Base-by-base conservation (phyloP, 805 yeast genomes). In the Blastobotrys mokoenaii region DNA sequence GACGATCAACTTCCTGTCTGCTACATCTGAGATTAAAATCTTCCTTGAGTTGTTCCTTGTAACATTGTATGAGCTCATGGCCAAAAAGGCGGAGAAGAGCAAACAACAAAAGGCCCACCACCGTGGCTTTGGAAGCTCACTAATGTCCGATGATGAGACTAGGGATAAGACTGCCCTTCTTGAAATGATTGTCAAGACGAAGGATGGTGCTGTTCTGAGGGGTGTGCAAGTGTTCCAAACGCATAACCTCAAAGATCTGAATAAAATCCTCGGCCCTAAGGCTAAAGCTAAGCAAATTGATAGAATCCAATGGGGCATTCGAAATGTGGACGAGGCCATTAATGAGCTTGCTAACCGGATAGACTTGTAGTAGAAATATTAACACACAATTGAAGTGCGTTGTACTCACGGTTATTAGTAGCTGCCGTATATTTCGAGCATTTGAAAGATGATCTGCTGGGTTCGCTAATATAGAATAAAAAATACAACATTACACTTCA, bases 41-140 rank as follows among this genome's bases (percentile, higher is more conserved):
- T 86, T 90, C 55, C 49, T 86, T 51, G 96, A 90, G 58, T 72
- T 87, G 25, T 62, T 85, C 42, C 62, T 89, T 43, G 81, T 83
- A 20, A 77, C 82, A 5, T 70, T 87, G 51, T 69, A 85, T 35
- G 82, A 84, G 48, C 67, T 69, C 12, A 54, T 83, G 7, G 94
- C 63, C 11, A 63, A 59, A 44, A 61, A 61, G 43, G 65, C 68
- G 12, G 69, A 66, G 51, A 60, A 61, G 25, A 33, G 38, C 22
- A 43, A 33, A 25, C 36, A 39, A 41, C 38, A 32, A 36, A 34
- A 32, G 16, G 43, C 31, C 3, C 27, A 22, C 8, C 27, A 22
- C 14, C 15, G 18, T 36, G 51, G 46, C 14, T 54, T 43, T 39
- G 57, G 51, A 41, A 49, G 46, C 43, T 49, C 44, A 8, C 27